A percentile compares a stretch with the other conserved stretches of the same genome.
Evolutionary conservation across 2,329 filamentous ascomycete genomes (phyloP).

Genomic region (Cercospora brassicicola): DNA sequence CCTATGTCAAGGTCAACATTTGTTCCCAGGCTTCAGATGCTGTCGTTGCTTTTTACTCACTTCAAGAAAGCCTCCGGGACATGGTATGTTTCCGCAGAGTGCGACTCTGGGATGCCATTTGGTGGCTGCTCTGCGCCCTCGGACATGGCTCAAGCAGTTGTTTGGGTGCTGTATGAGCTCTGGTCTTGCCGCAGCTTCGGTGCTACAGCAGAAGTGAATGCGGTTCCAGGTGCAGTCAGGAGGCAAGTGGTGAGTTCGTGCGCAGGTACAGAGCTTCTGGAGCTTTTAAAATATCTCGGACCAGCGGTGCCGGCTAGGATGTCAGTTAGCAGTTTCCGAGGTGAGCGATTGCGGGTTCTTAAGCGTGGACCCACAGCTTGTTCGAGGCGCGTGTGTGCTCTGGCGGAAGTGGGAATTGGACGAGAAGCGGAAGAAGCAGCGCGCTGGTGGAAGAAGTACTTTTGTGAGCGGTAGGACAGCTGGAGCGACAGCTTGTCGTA

Average conservation of each 20-base stretch:
- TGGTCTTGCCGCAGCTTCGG: constrained; percentile 9
- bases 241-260: constrained; percentile 9
- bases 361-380: constrained; percentile 15
- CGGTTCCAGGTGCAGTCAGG: not conserved
- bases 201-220: constrained; percentile 1
- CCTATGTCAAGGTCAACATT: constrained; percentile 37
- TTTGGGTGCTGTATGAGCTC: not conserved
- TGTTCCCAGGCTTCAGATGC: not conserved
- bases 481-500: constrained; percentile 7
- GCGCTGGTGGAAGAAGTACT: not conserved
- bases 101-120: constrained; percentile 31
- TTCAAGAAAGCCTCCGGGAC: constrained; percentile 42
- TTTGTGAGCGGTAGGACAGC: not conserved
- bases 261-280: constrained; percentile 1
- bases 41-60: constrained; percentile 35
- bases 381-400: not conserved
- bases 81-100: constrained; percentile 32
- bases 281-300: constrained; percentile 16
- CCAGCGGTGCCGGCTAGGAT: constrained; percentile 19
- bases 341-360: not conserved
- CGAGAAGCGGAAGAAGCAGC: not conserved
- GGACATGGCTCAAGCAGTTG: constrained; percentile 24
- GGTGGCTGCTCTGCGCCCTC: constrained; percentile 26
- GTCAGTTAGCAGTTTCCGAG: constrained; percentile 15
- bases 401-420: not conserved